Percentiles rank a stretch among this genome's conserved stretches.
phyloP scores from a whole-genome alignment of 495 filamentous ascomycete genomes.

The Friedmanniomyces endolithicus region DNA sequence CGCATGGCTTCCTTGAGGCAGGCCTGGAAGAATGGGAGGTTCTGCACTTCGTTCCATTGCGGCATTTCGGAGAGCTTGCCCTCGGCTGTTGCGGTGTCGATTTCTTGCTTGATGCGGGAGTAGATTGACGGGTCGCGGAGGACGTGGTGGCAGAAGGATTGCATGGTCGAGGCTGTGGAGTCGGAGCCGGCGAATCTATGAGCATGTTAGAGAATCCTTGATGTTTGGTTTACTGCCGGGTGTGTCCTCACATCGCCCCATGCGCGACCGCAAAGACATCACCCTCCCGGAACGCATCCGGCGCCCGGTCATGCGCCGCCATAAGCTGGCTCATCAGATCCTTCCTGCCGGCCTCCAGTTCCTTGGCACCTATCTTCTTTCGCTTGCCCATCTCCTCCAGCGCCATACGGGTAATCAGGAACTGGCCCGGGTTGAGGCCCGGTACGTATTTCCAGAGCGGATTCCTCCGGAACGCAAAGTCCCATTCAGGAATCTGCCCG shows the following conservation, averaged over 20 bases:
- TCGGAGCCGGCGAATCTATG: conserved; percentile 21
- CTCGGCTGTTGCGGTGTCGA: conserved; percentile 11
- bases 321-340: conserved; percentile 40
- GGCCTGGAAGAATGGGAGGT: conserved; percentile 19
- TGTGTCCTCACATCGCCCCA: conserved; percentile 37
- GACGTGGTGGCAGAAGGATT: conserved; percentile 18
- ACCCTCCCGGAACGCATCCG: conserved; percentile 36
- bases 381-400: conserved; percentile 37
- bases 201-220: background rate
- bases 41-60: conserved; percentile 17
- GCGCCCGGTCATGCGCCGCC: conserved; percentile 36
- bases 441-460: conserved; percentile 39
- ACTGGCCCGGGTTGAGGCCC: conserved; percentile 34
- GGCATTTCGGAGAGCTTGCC: conserved; percentile 18
- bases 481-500: conserved; percentile 39
- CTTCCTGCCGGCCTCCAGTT: conserved; percentile 28
- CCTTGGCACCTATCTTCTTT: conserved; percentile 32
- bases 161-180: conserved; percentile 21
- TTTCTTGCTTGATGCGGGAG: conserved; percentile 10
- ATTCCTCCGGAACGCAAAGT: conserved; percentile 37
- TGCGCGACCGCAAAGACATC: conserved; percentile 45
- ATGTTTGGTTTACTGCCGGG: background rate
- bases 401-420: conserved; percentile 39
- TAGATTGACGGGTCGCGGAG: conserved; percentile 17
- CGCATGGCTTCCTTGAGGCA: conserved; percentile 24